phyloP scores from a whole-genome alignment of 495 filamentous ascomycete genomes.

The Penicillium simplicissimum region DNA sequence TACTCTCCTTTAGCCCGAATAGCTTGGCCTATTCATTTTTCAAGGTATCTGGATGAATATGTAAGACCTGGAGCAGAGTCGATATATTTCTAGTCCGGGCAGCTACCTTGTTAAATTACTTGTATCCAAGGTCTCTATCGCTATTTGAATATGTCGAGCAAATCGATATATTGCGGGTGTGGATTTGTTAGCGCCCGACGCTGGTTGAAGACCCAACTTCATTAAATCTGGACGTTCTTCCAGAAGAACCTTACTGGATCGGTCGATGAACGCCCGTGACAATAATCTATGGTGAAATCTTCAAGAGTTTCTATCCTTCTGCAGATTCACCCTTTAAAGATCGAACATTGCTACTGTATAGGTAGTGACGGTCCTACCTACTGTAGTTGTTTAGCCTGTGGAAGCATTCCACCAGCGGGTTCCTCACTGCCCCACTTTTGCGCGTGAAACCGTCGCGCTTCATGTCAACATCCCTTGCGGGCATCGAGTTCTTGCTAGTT shows the following conservation, averaged over 20 bases:
- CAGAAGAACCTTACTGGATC: too few species aligned
- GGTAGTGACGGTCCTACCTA: background rate
- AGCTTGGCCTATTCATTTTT: background rate
- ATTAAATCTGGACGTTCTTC: too few species aligned
- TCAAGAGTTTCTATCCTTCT: too few species aligned
- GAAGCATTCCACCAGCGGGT: background rate
- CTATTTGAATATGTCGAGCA: too few species aligned
- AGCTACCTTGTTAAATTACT: too few species aligned
- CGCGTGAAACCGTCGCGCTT: slow-evolving; percentile 11
- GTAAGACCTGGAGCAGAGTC: too few species aligned
- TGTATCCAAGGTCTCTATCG: too few species aligned
- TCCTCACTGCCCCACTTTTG: slow-evolving; percentile 28
- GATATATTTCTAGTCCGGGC: too few species aligned
- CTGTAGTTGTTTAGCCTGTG: too few species aligned
- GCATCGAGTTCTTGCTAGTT: background rate
- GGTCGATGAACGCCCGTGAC: background rate
- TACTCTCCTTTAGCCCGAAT: too few species aligned
- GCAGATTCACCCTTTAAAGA: too few species aligned
- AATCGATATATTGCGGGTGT: background rate
- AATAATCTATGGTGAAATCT: background rate
- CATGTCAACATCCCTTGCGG: background rate
- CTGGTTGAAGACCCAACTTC: background rate
- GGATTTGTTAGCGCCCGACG: background rate
- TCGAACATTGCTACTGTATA: background rate
- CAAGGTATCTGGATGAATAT: too few species aligned